Percentiles rank a stretch among this genome's conserved stretches.
phyloP scores from a whole-genome alignment of 495 filamentous ascomycete species.

The Pyrenula massariospora region DNA sequence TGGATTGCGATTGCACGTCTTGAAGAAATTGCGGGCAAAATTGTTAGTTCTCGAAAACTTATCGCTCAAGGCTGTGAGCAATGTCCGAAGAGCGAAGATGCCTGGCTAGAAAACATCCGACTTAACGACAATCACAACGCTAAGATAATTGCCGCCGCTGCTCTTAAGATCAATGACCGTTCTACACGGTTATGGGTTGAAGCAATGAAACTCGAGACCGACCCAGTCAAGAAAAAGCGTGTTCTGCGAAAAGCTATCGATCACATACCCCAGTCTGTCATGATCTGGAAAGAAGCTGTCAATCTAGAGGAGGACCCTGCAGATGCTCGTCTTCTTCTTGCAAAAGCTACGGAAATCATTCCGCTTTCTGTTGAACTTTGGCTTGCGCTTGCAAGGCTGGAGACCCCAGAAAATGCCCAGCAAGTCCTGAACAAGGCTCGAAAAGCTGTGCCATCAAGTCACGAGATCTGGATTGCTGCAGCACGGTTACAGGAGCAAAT shows the following conservation, averaged over 20 bases:
- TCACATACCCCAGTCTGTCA: slow-evolving; percentile 80
- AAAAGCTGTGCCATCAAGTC: slow-evolving; percentile 80
- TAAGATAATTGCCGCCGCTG: slow-evolving; percentile 90
- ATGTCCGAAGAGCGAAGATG: slow-evolving; percentile 89
- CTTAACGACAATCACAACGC: slow-evolving; percentile 86
- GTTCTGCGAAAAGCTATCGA: slow-evolving; percentile 83
- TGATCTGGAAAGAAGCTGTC: slow-evolving; percentile 94
- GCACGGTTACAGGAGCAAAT: slow-evolving; percentile 87
- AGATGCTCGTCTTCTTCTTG: slow-evolving; percentile 75
- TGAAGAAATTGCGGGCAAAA: slow-evolving; percentile 84
- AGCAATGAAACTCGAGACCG: slow-evolving; percentile 84
- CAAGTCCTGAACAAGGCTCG: slow-evolving; percentile 91
- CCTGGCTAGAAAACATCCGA: slow-evolving; percentile 90
- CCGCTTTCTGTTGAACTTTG: slow-evolving; percentile 87
- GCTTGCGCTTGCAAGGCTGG: slow-evolving; percentile 83
- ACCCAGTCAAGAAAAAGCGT: slow-evolving; percentile 70
- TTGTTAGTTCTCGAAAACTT: slow-evolving; percentile 70
- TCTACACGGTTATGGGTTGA: slow-evolving; percentile 86
- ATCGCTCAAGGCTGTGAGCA: slow-evolving; percentile 79
- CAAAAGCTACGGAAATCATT: slow-evolving; percentile 89
- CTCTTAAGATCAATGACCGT: slow-evolving; percentile 80
- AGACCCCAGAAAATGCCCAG: slow-evolving; percentile 81
- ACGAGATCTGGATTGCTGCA: slow-evolving; percentile 94
- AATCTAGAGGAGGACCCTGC: slow-evolving; percentile 84
- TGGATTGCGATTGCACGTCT: slow-evolving; percentile 93